phyloP scores from a whole-genome alignment of 1,284 basidiomycete species.

The Microbotryum scabiosae region DNA sequence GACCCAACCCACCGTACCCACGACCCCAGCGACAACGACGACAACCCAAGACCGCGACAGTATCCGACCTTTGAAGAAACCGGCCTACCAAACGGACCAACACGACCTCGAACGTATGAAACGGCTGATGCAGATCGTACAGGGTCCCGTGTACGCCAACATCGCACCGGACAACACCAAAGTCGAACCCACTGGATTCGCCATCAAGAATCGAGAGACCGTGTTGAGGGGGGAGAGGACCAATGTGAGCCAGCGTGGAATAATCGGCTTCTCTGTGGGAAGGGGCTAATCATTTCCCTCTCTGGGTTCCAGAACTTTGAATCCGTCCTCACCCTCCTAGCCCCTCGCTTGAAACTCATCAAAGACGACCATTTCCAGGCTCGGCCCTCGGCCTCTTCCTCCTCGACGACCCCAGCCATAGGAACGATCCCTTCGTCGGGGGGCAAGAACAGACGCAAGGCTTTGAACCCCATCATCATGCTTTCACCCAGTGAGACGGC shows the following conservation, averaged over 20 bases:
- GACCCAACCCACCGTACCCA: too few relatives aligned
- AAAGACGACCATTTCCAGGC: constrained; percentile 47
- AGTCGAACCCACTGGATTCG: constrained; percentile 59
- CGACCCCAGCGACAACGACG: too few relatives aligned
- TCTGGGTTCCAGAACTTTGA: constrained; percentile 56
- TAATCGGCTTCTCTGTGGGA: not conserved
- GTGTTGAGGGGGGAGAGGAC: constrained; percentile 66
- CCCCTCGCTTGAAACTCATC: constrained; percentile 65
- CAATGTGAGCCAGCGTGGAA: constrained; percentile 49
- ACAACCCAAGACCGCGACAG: too few relatives aligned
- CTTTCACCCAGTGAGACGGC: constrained; percentile 92
- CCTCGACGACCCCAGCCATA: not conserved
- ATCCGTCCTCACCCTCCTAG: constrained; percentile 52
- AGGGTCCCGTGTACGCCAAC: constrained; percentile 21
- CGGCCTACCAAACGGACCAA: constrained; percentile 63
- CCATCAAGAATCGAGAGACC: constrained; percentile 52
- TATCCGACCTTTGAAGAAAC: constrained; percentile 37
- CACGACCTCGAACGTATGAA: constrained; percentile 76
- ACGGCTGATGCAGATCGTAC: constrained; percentile 50
- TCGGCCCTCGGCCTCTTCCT: not conserved
- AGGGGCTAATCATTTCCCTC: not conserved
- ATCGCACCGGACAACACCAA: constrained; percentile 45
- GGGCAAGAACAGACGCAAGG: constrained; percentile 13
- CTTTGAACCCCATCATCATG: constrained; percentile 74
- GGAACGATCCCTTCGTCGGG: not conserved